These are phyloP conservation scores for Penstemon newberryi DNA, from an alignment of 257 asterid species.

Conservation along the genomic window DNA sequence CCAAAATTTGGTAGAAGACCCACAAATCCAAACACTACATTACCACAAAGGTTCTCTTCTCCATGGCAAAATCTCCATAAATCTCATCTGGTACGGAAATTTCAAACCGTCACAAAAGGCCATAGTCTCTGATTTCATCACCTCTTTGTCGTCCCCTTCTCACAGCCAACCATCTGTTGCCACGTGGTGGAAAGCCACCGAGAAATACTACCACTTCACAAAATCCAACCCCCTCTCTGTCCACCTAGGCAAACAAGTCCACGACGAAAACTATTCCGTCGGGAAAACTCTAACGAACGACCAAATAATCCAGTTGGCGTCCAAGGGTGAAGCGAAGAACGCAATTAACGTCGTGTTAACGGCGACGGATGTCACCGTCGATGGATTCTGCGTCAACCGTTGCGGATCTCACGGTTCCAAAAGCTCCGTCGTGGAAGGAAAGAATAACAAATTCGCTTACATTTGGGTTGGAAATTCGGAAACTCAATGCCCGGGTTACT, in stretches of 20 bases:
- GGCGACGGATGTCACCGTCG: conserved; percentile 54
- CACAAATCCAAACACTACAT: too few relatives aligned
- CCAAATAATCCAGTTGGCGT: conserved; percentile 50
- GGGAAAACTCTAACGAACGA: conserved; percentile 61
- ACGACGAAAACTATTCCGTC: conserved; percentile 39
- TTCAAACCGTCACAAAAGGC: conserved; percentile 56
- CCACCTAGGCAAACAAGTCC: conserved; percentile 44
- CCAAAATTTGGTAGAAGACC: too few relatives aligned
- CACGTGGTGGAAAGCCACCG: conserved; percentile 52
- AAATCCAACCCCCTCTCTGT: conserved; percentile 40
- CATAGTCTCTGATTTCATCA: conserved; percentile 45
- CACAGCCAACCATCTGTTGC: conserved; percentile 38
- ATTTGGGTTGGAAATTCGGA: conserved; percentile 75
- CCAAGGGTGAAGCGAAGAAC: conserved; percentile 51
- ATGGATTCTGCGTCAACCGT: conserved; percentile 58
- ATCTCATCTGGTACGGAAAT: conserved; percentile 68
- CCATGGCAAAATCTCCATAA: conserved; percentile 55
- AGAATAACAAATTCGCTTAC: conserved; percentile 54
- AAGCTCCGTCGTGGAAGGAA: conserved; percentile 27
- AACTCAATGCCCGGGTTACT: conserved; percentile 58
- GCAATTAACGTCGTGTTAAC: conserved; percentile 65
- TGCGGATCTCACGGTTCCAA: conserved; percentile 69
- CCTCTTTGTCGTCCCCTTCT: conserved; percentile 31
- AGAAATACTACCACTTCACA: conserved; percentile 46
- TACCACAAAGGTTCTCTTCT: conserved; percentile 73